Evolutionary conservation across 805 yeast genomes (phyloP).

Genomic region (Suhomyces sp.): DNA sequence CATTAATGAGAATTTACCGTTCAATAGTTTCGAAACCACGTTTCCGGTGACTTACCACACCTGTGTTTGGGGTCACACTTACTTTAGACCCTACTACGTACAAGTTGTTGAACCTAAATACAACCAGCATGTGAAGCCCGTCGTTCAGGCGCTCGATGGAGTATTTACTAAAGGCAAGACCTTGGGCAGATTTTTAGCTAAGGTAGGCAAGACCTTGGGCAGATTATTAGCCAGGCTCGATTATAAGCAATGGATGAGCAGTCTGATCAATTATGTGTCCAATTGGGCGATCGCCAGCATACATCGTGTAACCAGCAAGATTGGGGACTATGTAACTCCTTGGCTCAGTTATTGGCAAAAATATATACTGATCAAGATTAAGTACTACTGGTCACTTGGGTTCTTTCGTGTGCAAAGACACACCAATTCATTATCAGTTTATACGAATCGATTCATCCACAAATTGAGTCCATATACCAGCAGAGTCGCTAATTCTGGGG

Average conservation of each 20-base stretch:
- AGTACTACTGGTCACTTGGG: background rate
- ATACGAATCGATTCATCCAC: background rate
- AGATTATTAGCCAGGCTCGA: background rate
- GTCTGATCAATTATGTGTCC: background rate
- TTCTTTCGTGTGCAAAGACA: background rate
- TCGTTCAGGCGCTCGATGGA: background rate
- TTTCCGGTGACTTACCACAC: constrained; percentile 7
- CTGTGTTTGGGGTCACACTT: constrained; percentile 6
- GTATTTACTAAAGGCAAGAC: background rate
- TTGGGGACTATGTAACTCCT: background rate
- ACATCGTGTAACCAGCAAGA: background rate
- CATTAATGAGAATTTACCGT: background rate
- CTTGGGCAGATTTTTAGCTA: background rate
- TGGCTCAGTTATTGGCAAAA: background rate
- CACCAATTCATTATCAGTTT: background rate
- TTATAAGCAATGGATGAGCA: background rate
- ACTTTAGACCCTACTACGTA: constrained; percentile 5
- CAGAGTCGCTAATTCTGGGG: too few relatives aligned
- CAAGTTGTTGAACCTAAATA: background rate
- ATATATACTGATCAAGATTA: background rate
- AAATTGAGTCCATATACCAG: background rate
- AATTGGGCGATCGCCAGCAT: background rate
- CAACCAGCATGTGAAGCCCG: background rate
- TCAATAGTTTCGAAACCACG: background rate
- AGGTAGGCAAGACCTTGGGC: background rate